Evolutionary conservation across 208 protist species (phyloP), one percentile per base, ranked within the genome.

Genomic region (Trypanosoma theileri): DNA sequence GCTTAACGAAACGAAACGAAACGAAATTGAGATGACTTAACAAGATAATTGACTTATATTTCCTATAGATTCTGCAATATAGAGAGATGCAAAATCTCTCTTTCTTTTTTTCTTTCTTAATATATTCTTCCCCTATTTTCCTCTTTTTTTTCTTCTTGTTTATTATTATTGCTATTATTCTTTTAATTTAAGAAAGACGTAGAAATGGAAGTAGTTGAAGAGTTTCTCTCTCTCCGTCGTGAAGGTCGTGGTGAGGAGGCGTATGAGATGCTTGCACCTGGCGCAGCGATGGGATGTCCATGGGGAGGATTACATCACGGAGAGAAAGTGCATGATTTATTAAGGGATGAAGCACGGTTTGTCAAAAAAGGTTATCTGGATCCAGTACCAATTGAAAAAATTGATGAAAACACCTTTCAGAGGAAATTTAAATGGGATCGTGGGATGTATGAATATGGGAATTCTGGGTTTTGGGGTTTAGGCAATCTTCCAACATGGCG

Each of bases 281-380:
- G 88, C 6, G 86, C 89, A 4, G 84, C 91, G 17, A 82, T 96
- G 73, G 86, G 81, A 4, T 93, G 88, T 31, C 88, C 91, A 11
- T 96, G 91, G 89, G 91, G 91, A 28, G 88, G 88, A 31, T 91
- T 93, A 79, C 89, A 93, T 52, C 74, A 93, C 51, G 91, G 88
- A 12, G 64, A 83, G n/a, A 81, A 79, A 13, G 75, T 92, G 28
- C 71, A 73, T 55, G 71, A 92, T 26, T 56, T 94, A 57, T 64
- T 96, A 21, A 67, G 44, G 10, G 86, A 93, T 55, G 88, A 96
- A 60, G n/a, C 71, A 3, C 71, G 70, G 8, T 96, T 96, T 70
- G 80, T 68, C 0, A 88, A 87, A 57, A 93, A 86, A 53, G 88
- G 84, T 1, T 94, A 93, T 69, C 74, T 96, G 0, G 80, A 92